Percentiles rank a stretch among this genome's conserved stretches.
Evolutionary conservation across 208 protist genomes (phyloP).

Genomic region (Leptomonas pyrrhocoris): DNA sequence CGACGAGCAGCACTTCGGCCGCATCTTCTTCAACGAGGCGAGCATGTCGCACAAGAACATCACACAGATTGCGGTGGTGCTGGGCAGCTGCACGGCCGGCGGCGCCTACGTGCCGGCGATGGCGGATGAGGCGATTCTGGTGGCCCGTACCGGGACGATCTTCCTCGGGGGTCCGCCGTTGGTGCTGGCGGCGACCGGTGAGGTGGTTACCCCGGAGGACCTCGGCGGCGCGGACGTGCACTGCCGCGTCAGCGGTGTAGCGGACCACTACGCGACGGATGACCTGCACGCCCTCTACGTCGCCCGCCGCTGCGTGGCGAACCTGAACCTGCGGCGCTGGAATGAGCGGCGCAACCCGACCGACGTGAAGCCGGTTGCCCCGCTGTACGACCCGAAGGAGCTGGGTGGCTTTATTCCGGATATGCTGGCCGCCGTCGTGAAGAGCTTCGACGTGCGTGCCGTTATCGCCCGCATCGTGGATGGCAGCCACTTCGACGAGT

Average conservation of each 20-base stretch:
- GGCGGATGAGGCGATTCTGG: slow-evolving; percentile 95
- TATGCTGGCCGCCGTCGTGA: slow-evolving; percentile 75
- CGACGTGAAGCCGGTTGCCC: slow-evolving; percentile 67
- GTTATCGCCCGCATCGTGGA: slow-evolving; percentile 95
- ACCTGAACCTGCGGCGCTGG: slow-evolving; percentile 74
- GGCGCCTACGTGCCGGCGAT: slow-evolving; percentile 97
- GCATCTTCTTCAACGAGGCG: slow-evolving; percentile 98
- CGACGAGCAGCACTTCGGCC: slow-evolving; percentile 97
- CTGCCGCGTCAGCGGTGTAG: slow-evolving; percentile 89
- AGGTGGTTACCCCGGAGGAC: slow-evolving; percentile 93
- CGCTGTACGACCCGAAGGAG: slow-evolving; percentile 81
- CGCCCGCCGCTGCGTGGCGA: slow-evolving; percentile 85
- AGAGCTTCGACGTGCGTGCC: slow-evolving; percentile 88
- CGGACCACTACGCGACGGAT: slow-evolving; percentile 93
- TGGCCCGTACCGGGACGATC: slow-evolving; percentile 93
- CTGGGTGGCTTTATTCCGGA: slow-evolving; percentile 93
- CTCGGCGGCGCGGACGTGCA: slow-evolving; percentile 96
- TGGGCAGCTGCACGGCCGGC: slow-evolving; percentile 97
- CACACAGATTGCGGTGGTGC: slow-evolving; percentile 97
- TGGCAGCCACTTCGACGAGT: slow-evolving; percentile 94
- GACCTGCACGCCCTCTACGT: slow-evolving; percentile 92
- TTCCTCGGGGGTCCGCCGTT: slow-evolving; percentile 96
- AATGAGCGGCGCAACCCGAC: slow-evolving; percentile 29
- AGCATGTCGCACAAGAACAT: slow-evolving; percentile 94
- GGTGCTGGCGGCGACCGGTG: slow-evolving; percentile 93